phyloP scores from a whole-genome alignment of 2,329 filamentous ascomycete genomes.

The Aureobasidium sp. region DNA sequence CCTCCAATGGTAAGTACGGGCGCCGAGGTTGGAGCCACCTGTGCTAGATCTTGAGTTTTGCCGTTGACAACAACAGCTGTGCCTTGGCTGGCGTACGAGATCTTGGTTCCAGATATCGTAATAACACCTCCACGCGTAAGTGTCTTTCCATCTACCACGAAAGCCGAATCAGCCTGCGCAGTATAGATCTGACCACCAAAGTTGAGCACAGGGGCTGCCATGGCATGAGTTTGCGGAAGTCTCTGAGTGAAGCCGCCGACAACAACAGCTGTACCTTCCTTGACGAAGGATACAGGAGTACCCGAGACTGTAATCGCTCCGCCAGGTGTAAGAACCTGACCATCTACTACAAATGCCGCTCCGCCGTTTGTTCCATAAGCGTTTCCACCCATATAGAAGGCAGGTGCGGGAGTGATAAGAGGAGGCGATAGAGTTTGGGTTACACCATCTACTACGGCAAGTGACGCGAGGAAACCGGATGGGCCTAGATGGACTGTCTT shows the following conservation, averaged over 20 bases:
- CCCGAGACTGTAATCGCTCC: slow-evolving; percentile 18
- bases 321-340: slow-evolving; percentile 20
- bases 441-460: slow-evolving; percentile 32
- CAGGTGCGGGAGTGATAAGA: slow-evolving; percentile 23
- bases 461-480: slow-evolving; percentile 24
- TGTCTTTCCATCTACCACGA: slow-evolving; percentile 19
- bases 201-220: neutral
- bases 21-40: slow-evolving; percentile 13
- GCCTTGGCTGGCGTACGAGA: slow-evolving; percentile 19
- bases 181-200: slow-evolving; percentile 23
- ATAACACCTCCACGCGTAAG: slow-evolving; percentile 20
- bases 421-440: slow-evolving; percentile 27
- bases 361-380: slow-evolving; percentile 24
- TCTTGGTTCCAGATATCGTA: slow-evolving; percentile 18
- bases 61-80: slow-evolving; percentile 21
- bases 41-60: slow-evolving; percentile 14
- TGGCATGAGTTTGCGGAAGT: slow-evolving; percentile 9
- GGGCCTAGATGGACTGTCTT: slow-evolving; percentile 33
- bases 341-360: slow-evolving; percentile 25
- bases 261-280: slow-evolving; percentile 18
- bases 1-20: slow-evolving; percentile 18
- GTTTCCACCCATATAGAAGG: slow-evolving; percentile 19
- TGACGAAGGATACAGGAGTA: slow-evolving; percentile 20
- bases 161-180: slow-evolving; percentile 24
- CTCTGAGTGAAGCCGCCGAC: slow-evolving; percentile 20